A percentile compares a stretch with the other conserved stretches of the same genome.
These are phyloP conservation scores for Starmerella apicola DNA, from an alignment of 805 yeast genomes.

Conservation along the genomic window DNA sequence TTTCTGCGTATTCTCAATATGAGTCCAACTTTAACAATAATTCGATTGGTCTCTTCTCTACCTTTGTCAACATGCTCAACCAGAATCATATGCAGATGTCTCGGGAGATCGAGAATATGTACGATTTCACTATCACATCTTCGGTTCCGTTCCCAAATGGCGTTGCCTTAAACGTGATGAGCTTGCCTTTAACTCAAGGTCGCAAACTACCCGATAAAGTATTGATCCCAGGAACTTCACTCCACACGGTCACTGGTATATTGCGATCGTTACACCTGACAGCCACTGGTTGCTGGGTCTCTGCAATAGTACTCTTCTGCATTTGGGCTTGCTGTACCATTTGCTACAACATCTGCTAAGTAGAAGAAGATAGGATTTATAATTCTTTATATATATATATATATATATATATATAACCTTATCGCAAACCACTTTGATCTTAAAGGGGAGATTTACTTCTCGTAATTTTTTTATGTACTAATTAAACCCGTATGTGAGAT, in stretches of 20 bases:
- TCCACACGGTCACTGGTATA: not conserved
- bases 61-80: not conserved
- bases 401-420: not conserved
- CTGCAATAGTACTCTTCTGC: not conserved
- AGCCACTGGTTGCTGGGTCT: not conserved
- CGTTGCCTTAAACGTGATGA: constrained; percentile 2
- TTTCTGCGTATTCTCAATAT: not conserved
- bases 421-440: not conserved
- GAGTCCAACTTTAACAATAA: not conserved
- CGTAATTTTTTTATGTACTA: not conserved
- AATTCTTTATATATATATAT: not conserved
- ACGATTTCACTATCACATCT: not conserved
- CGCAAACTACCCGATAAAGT: not conserved
- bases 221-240: not conserved
- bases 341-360: no score
- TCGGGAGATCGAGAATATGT: not conserved
- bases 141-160: constrained; percentile 3
- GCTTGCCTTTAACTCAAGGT: not conserved
- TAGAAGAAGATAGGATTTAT: no score
- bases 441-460: no score
- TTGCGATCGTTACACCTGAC: not conserved
- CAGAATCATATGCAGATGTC: not conserved
- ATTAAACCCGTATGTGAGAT: not conserved
- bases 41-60: not conserved
- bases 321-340: no score